phyloP scores from a whole-genome alignment of 1,284 basidiomycete species.

The Anthracocystis setariae region DNA sequence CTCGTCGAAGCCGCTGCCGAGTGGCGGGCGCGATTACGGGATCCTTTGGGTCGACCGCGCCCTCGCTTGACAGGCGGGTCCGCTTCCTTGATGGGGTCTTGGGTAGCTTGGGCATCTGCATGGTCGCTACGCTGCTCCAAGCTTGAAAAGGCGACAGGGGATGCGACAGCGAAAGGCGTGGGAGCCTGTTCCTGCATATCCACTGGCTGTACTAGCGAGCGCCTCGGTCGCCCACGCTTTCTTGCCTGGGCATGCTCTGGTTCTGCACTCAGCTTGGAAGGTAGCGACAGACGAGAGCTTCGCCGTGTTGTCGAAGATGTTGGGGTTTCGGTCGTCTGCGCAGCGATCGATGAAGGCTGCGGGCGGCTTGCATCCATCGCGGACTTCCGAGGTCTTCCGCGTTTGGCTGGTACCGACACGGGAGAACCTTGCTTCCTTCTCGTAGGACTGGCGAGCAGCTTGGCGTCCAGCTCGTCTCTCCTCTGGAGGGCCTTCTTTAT shows the following conservation, averaged over 20 bases:
- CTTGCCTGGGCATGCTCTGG: background rate
- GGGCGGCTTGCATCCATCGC: constrained; percentile 1
- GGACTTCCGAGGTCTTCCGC: constrained; percentile 21
- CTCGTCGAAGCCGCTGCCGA: constrained; percentile 1
- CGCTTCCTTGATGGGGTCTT: background rate
- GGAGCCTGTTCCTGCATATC: background rate
- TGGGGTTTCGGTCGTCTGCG: background rate
- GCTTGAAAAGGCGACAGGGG: background rate
- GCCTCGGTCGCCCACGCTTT: constrained; percentile 4
- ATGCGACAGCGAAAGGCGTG: background rate
- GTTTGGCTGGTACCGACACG: constrained; percentile 4
- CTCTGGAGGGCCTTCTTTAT: constrained; percentile 42
- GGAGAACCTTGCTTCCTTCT: constrained; percentile 24
- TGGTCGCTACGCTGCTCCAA: background rate
- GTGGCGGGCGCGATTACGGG: background rate
- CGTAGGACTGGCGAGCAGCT: constrained; percentile 20
- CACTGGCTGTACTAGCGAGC: constrained; percentile 1
- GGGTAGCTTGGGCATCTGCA: background rate
- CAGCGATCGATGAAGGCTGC: background rate
- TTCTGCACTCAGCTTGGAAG: background rate
- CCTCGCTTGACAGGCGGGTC: constrained; percentile 22
- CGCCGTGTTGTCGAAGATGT: constrained; percentile 13
- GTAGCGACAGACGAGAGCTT: constrained; percentile 26
- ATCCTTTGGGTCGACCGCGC: constrained; percentile 18
- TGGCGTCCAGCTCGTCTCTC: constrained; percentile 44